These are phyloP conservation scores for Penicillium sp. DNA, from an alignment of 2,329 filamentous ascomycete species.

Conservation along the genomic window DNA sequence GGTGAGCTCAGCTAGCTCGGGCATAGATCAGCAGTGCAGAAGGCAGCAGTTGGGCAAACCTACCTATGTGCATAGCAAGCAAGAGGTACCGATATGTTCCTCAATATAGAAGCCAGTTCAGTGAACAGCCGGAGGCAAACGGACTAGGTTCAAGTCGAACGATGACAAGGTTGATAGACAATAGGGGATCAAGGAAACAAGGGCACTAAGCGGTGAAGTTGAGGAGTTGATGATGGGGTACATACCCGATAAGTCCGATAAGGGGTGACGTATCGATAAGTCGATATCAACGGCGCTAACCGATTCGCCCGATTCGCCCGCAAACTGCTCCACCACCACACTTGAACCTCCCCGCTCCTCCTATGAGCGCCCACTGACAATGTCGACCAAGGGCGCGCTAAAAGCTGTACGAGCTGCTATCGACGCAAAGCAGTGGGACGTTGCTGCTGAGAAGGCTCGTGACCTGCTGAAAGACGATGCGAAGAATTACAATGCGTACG, in stretches of 20 bases:
- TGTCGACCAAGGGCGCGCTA: slow-evolving; percentile 66
- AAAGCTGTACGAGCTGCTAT: slow-evolving; percentile 79
- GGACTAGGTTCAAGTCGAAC: not conserved
- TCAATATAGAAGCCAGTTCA: not conserved
- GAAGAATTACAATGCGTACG: slow-evolving; percentile 78
- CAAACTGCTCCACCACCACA: not conserved
- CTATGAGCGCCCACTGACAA: slow-evolving; percentile 24
- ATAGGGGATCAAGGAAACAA: not conserved
- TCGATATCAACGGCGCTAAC: slow-evolving; percentile 5
- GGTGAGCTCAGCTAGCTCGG: not conserved
- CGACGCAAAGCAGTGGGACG: slow-evolving; percentile 74
- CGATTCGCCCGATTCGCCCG: not conserved
- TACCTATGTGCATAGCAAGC: not conserved
- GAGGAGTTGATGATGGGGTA: slow-evolving; percentile 1
- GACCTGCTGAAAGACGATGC: slow-evolving; percentile 70
- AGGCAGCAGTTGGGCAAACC: not conserved
- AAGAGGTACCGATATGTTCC: not conserved
- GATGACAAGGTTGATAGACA: not conserved
- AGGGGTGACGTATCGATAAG: slow-evolving; percentile 29
- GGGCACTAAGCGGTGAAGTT: not conserved
- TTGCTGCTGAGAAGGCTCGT: slow-evolving; percentile 68
- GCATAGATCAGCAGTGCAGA: not conserved
- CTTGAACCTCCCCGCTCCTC: slow-evolving; percentile 21
- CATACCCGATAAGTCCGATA: slow-evolving; percentile 12
- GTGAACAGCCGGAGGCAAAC: not conserved